Evolutionary conservation across 2,329 filamentous ascomycete genomes (phyloP).

Genomic region (Bipolaris sorokiniana): DNA sequence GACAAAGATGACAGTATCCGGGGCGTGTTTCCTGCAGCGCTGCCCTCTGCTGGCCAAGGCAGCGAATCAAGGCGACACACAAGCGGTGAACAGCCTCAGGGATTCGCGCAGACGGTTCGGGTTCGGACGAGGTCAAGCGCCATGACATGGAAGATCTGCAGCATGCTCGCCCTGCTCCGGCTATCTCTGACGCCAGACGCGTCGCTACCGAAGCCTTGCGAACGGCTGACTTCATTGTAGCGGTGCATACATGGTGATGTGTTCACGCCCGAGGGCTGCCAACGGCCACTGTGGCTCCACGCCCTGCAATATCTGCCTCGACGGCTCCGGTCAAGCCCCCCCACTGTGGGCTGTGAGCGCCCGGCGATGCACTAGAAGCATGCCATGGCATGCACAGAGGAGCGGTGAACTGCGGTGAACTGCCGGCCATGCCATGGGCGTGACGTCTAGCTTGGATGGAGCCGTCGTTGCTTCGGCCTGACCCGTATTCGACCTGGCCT

Average conservation of each 20-base stretch:
- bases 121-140: slow-evolving; percentile 44
- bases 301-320: slow-evolving; percentile 19
- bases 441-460: slow-evolving; percentile 30
- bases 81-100: slow-evolving; percentile 50
- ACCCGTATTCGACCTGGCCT: slow-evolving; percentile 29
- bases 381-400: slow-evolving; percentile 27
- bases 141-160: slow-evolving; percentile 53
- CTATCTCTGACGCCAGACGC: slow-evolving; percentile 41
- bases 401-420: slow-evolving; percentile 46
- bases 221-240: slow-evolving; percentile 47
- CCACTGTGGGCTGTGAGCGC: slow-evolving; percentile 23
- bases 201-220: slow-evolving; percentile 47
- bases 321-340: slow-evolving; percentile 22
- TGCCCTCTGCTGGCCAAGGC: slow-evolving; percentile 27
- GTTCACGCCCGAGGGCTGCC: slow-evolving; percentile 39
- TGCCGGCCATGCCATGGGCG: slow-evolving; percentile 37
- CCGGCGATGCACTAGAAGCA: slow-evolving; percentile 20
- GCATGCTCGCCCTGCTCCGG: slow-evolving; percentile 45
- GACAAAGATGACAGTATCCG: neutral
- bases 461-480: slow-evolving; percentile 38
- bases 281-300: slow-evolving; percentile 19
- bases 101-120: slow-evolving; percentile 40
- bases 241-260: slow-evolving; percentile 45
- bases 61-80: slow-evolving; percentile 41
- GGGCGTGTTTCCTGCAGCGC: slow-evolving; percentile 13